Conservation (phyloP, 257 asterid species). For the Solanum ossicruentum region DNA sequence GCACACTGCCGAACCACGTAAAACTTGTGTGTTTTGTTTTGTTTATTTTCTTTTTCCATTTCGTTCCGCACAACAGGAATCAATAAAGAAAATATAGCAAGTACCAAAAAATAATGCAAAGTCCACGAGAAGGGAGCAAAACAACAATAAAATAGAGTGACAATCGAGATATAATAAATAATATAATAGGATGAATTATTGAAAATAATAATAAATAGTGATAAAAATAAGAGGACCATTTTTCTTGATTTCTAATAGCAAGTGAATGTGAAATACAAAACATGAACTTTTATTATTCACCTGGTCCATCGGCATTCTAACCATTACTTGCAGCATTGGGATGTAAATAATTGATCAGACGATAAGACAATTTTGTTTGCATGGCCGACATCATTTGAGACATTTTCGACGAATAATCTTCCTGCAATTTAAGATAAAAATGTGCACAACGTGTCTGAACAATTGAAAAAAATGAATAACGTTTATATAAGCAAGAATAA, state of each 20-base stretch:
- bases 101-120: too few species aligned
- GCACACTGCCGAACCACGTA: too few species aligned
- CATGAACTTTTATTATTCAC: background rate
- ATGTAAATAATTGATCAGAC: conserved; percentile 15
- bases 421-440: background rate
- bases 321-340: background rate
- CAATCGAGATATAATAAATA: too few species aligned
- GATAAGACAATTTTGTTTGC: background rate
- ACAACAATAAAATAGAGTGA: too few species aligned
- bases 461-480: background rate
- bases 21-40: too few species aligned
- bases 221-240: background rate
- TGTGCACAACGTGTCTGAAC: background rate
- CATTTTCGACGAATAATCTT: conserved; percentile 27
- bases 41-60: too few species aligned
- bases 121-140: too few species aligned
- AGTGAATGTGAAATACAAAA: background rate
- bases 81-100: too few species aligned
- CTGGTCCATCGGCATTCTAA: background rate
- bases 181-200: too few species aligned
- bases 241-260: background rate
- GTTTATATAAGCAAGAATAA: background rate
- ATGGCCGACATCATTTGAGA: background rate
- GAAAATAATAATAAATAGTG: background rate
- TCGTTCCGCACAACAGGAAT: too few species aligned